Base-by-base conservation (phyloP, 169 alveolate genomes). In the Eimeria acervulina region DNA sequence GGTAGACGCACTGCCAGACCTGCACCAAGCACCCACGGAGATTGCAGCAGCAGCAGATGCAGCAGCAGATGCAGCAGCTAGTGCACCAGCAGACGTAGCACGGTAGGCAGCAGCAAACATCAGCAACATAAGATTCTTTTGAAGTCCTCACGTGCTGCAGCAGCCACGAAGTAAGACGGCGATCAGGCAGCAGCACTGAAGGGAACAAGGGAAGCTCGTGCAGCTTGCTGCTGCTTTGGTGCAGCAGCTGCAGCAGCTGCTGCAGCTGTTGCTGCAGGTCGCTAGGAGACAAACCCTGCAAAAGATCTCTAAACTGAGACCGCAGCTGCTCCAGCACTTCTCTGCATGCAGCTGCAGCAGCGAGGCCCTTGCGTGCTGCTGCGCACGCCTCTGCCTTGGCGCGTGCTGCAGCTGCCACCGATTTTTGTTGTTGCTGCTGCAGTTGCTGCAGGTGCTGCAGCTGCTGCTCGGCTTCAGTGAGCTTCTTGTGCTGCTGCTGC, bases 331-430 rank as follows among this genome's bases (percentile, higher is more conserved):
- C 72, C 90, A 81, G 72, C 90, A 81, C 5, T 36, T 51, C 90
- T 36, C 42, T 81, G 70, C 90, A 81, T 81, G 90, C 90, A 81
- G 90, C 66, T 26, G 70, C 70, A 42, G 90, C 90, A 81, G 70
- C 90, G 23, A 81, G 90, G 42, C 72, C 70, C 1, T 36, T 44
- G 26, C 70, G 66, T 21, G 90, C 90, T 51, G 68, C 68, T 23
- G 90, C 72, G 26, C 13, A 26, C 26, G 70, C 90, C 47, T 44
- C 33, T 5, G 90, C 90, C 90, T 81, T 42, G 8, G 52, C 42
- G 19, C 0, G 6, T 61, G 19, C 17, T 44, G 90, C 90, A 1
- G 90, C 68, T 21, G 44, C 90, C 66, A 81, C 90, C 51, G 55
- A 5, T 19, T 81, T 70, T 26, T 51, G 66, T 36, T 81, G 90